Base-by-base conservation (phyloP, 2,329 filamentous ascomycete genomes). In the Sporothrix variecibatus region DNA sequence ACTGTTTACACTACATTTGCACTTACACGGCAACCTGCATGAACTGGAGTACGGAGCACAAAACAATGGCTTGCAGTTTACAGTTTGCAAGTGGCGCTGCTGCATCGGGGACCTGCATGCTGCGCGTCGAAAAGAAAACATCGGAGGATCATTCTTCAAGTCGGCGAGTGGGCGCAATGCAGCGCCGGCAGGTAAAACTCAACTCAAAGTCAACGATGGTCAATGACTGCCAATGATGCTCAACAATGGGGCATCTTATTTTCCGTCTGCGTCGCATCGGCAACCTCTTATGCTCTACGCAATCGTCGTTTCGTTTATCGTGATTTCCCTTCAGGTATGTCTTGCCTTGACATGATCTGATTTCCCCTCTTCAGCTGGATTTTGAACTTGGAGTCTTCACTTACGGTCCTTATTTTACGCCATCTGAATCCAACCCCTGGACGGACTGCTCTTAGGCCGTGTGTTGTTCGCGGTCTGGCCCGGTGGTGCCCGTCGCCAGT, bases 401-500 rank as follows among this genome's bases (percentile, higher is more conserved):
- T 40, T 60, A 6, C 3, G 60, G 60, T 5, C 17, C 11, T 20
- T 46, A 28, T 67, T 31, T 34, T n/a, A 26, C 65, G 65, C 26
- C 43, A n/a, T 58, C 68, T 40, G 28, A 23, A 40, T n/a, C 20
- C n/a, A 40, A 70, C 67, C 49, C 65, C 67, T 70, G 46, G 67
- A 69, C 26, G 65, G 43, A 31, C 46, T 34, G 43, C 49, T 15
- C 28, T 28, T 64, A 17, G 40, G 26, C 56, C 51, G 65, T 34
- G 65, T n/a, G 46, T 28, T 62, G 31, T 34, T 15, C 11, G 23
- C 71, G 71, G 71, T 72, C 43, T 72, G 71, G 43, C 58, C 71
- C 71, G 71, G 71, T 72, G 70, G 70, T 51, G 70, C 12, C 70
- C 71, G 71, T 65, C 58, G 71, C 58, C 43, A 46, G 28, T n/a